Evolutionary conservation across 2,329 filamentous ascomycete genomes (phyloP).

Genomic region (Venturiaceae sp.): DNA sequence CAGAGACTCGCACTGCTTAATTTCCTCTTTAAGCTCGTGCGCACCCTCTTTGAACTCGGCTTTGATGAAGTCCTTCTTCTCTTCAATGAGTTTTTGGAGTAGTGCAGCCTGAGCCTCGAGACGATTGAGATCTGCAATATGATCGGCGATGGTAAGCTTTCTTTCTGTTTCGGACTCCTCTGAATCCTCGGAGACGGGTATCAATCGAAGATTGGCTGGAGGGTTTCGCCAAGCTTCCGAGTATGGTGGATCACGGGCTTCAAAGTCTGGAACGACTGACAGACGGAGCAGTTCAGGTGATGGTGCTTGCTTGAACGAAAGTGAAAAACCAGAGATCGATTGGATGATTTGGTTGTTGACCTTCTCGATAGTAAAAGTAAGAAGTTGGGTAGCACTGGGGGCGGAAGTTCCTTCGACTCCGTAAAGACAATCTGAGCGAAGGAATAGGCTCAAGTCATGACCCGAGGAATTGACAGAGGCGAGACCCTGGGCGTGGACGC

Average conservation of each 20-base stretch:
- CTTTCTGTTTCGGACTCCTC: conserved; percentile 12
- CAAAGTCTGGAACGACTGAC: conserved; percentile 21
- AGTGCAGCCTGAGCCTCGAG: conserved; percentile 28
- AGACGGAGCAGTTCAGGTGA: conserved; percentile 21
- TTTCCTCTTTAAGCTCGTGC: conserved; percentile 25
- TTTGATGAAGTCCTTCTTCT: conserved; percentile 25
- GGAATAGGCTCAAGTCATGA: conserved; percentile 24
- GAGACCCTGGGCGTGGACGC: conserved; percentile 24
- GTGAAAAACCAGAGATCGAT: conserved; percentile 25
- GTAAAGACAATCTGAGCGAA: conserved; percentile 27
- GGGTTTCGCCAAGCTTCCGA: conserved; percentile 27
- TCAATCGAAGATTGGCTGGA: conserved; percentile 19
- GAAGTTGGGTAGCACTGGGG: conserved; percentile 21
- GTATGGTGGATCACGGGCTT: conserved; percentile 17
- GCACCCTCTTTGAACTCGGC: conserved; percentile 19
- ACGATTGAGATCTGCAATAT: conserved; percentile 29
- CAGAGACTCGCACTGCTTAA: conserved; percentile 32
- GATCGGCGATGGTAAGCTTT: conserved; percentile 21
- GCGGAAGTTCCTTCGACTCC: conserved; percentile 16
- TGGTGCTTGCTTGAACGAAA: conserved; percentile 28
- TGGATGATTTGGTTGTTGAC: conserved; percentile 24
- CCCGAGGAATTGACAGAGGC: conserved; percentile 17
- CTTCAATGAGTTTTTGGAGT: conserved; percentile 25
- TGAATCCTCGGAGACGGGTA: conserved; percentile 7
- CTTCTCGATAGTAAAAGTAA: conserved; percentile 28